Evolutionary conservation across 176 grass and related monocot genomes (phyloP).

Genomic region (Rhipidocladum racemiflorum): DNA sequence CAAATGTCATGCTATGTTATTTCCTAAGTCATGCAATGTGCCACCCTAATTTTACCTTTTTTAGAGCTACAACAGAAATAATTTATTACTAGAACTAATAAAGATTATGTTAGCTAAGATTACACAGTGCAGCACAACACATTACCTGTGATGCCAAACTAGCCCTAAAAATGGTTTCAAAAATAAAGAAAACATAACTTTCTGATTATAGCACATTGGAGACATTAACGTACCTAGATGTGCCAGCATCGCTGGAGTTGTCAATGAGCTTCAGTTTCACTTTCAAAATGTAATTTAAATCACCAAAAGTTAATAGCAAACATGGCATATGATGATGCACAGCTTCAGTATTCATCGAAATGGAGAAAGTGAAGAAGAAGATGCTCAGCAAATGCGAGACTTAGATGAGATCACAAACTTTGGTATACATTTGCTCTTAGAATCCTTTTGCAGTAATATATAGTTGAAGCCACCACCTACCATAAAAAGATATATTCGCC

Average conservation of each 20-base stretch:
- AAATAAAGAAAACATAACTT: slow-evolving; percentile 2
- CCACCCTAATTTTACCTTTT: too few species aligned
- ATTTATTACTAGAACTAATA: background rate
- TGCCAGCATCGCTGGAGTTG: slow-evolving; percentile 80
- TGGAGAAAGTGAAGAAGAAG: background rate
- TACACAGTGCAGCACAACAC: slow-evolving; percentile 10
- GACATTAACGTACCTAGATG: slow-evolving; percentile 52
- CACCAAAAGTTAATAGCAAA: slow-evolving; percentile 7
- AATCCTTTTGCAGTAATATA: too few species aligned
- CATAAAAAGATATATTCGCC: background rate
- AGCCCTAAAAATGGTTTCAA: background rate
- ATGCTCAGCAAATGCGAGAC: background rate
- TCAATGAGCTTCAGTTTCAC: too few species aligned
- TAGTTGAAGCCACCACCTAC: slow-evolving; percentile 20
- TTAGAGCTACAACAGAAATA: slow-evolving; percentile 13
- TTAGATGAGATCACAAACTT: slow-evolving; percentile 32
- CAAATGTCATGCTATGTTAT: too few species aligned
- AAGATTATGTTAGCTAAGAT: slow-evolving; percentile 12
- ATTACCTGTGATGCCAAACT: background rate
- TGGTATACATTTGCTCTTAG: slow-evolving; percentile 38
- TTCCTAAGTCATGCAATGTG: too few species aligned
- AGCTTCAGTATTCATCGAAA: slow-evolving; percentile 13
- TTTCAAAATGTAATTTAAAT: slow-evolving; percentile 6
- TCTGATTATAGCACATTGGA: slow-evolving; percentile 14
- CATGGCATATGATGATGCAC: background rate